Evolutionary conservation across 352 stramenopile genomes (phyloP).

Genomic region (Phytophthora palmivora): DNA sequence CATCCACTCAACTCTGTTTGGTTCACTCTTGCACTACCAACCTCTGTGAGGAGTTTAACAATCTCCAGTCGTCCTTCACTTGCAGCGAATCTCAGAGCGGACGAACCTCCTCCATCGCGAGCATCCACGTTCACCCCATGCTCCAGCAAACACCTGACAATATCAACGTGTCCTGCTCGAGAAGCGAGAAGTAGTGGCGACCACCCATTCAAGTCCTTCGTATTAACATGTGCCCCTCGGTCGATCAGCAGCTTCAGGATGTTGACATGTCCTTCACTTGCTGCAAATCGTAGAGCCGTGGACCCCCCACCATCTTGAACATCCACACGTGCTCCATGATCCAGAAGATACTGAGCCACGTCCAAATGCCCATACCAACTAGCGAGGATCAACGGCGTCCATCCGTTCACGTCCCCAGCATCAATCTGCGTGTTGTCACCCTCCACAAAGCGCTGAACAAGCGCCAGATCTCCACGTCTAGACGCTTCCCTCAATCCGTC

Average conservation of each 20-base stretch:
- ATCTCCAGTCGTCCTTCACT: background rate
- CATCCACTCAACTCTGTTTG: background rate
- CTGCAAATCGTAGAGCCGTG: constrained; percentile 1
- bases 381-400: constrained; percentile 1
- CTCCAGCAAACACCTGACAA: background rate
- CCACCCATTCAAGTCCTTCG: background rate
- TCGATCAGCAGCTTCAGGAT: constrained; percentile 3
- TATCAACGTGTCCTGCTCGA: background rate
- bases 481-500: background rate
- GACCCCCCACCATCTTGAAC: background rate
- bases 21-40: background rate
- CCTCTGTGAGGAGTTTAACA: background rate
- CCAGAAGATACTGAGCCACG: constrained; percentile 4
- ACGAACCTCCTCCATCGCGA: background rate
- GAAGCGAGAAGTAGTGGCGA: background rate
- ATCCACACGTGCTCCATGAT: background rate
- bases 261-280: background rate
- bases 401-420: background rate
- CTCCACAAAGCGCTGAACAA: background rate
- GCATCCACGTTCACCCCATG: background rate
- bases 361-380: background rate
- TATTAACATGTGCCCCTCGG: background rate
- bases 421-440: background rate
- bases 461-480: background rate
- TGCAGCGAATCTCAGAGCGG: background rate